Evolutionary conservation across 805 yeast species (phyloP), one percentile per base, ranked within the genome.

Genomic region (Ogataea minuta): DNA sequence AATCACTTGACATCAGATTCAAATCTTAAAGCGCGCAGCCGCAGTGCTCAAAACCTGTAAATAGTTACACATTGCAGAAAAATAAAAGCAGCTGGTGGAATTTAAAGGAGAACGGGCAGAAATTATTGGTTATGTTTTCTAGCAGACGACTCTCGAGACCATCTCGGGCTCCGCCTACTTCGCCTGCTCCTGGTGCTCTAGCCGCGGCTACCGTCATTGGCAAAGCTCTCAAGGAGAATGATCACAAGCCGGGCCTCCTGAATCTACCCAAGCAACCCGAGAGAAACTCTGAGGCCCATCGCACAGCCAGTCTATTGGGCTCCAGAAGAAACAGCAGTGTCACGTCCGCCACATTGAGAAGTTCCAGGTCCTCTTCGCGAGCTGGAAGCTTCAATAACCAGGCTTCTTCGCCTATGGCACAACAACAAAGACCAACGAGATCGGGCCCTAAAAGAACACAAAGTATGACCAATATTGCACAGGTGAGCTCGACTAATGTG

Each of bases 141-240:
- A 37, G 48, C 19, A 51, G 50, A 41, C 39, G 57, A 31, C 33
- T 39, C 7, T 44, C 55, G 9, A 47, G 57, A 32, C 46, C 52
- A 6, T 36, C 36, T 16, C 54, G 52, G 35, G 31, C 48, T 6
- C 30, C 49, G 7, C 49, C 60, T 1, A 48, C 54, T 8, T 46
- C 56, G 2, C 64, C 71, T 8, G 63, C 67, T 42, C 63, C 76
- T 3, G 73, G 73, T 34, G 85, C 85, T 1, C 49, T 79, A 17
- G 85, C 84, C 6, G 85, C 85, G 17, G 84, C 84, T 3, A 61
- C 75, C 6, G 76, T 76, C 3, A 70, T 75, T 43, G 80, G 80
- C 2, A 61, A 62, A 36, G 77, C 79, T 1, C 43, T 74, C 36
- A 66, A 63, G 48, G 62, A 70, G 44, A 60, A 58, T 32, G 53